Percentiles rank a stretch among this genome's conserved stretches.
Evolutionary conservation across 306 rosid genomes (phyloP).

Genomic region (Quercus agrifolia): DNA sequence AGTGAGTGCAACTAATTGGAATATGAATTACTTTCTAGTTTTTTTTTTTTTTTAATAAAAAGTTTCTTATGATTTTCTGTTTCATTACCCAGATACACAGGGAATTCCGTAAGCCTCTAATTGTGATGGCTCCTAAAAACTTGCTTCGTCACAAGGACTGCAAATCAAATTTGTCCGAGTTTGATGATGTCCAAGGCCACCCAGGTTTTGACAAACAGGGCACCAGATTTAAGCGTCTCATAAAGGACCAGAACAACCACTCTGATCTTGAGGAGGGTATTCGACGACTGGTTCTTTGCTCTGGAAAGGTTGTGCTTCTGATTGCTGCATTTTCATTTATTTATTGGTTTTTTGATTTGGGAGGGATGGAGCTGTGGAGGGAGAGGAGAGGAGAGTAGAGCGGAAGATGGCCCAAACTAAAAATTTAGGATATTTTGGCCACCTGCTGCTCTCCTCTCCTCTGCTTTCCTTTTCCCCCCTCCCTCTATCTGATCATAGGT

Average conservation of each 20-base stretch:
- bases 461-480: too few relatives aligned
- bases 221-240: conserved; percentile 94
- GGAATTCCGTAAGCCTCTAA: conserved; percentile 91
- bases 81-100: conserved; percentile 62
- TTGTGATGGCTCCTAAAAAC: conserved; percentile 95
- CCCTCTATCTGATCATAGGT: too few relatives aligned
- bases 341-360: neutral
- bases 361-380: too few relatives aligned
- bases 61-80: conserved; percentile 16
- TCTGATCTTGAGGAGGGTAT: conserved; percentile 80
- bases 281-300: conserved; percentile 86
- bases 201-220: conserved; percentile 99
- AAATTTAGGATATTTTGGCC: too few relatives aligned
- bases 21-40: conserved; percentile 3
- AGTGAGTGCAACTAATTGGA: conserved; percentile 44
- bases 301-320: conserved; percentile 67
- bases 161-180: conserved; percentile 86
- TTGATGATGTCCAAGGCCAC: conserved; percentile 98
- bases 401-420: too few relatives aligned
- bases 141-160: conserved; percentile 91
- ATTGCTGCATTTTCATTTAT: neutral
- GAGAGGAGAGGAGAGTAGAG: too few relatives aligned
- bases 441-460: too few relatives aligned
- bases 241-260: conserved; percentile 80
- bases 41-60: neutral